phyloP scores from a whole-genome alignment of 2,329 filamentous ascomycete species.

The Stemphylium vesicarium region DNA sequence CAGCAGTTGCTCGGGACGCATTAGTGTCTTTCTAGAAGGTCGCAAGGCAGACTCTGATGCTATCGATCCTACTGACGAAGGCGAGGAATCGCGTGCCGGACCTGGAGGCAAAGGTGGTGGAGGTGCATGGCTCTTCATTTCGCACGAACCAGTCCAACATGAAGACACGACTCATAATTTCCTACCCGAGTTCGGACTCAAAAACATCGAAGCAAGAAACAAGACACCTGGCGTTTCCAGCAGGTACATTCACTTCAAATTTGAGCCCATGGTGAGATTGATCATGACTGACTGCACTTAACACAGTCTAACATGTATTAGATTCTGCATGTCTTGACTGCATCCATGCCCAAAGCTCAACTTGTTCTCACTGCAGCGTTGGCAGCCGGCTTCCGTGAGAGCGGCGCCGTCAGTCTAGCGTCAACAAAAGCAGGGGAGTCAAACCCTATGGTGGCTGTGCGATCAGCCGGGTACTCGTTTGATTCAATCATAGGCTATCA shows the following conservation, averaged over 20 bases:
- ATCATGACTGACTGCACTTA: background rate
- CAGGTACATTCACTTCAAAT: conserved; percentile 80
- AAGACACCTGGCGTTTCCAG: conserved; percentile 31
- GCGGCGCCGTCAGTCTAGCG: conserved; percentile 75
- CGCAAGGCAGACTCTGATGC: conserved; percentile 52
- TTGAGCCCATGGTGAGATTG: conserved; percentile 84
- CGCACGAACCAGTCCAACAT: conserved; percentile 71
- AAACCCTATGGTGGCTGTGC: conserved; percentile 81
- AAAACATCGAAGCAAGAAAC: conserved; percentile 3
- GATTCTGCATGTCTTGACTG: conserved; percentile 88
- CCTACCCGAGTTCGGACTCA: conserved; percentile 50
- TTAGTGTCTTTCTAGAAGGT: conserved; percentile 89
- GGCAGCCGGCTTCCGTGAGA: conserved; percentile 86
- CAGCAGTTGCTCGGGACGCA: conserved; percentile 87
- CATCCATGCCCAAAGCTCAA: conserved; percentile 77
- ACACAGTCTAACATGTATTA: conserved; percentile 49
- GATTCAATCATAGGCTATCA: conserved; percentile 77
- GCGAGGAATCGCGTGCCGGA: conserved; percentile 57
- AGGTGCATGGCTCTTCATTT: conserved; percentile 83
- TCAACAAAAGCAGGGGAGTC: conserved; percentile 47
- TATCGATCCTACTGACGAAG: conserved; percentile 14
- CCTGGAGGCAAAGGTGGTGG: conserved; percentile 84
- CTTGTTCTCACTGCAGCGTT: conserved; percentile 76
- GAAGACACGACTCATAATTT: conserved; percentile 18
- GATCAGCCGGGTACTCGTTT: conserved; percentile 80